Base-by-base conservation (phyloP, 805 yeast species). In the Yamadazyma tumulicola region DNA sequence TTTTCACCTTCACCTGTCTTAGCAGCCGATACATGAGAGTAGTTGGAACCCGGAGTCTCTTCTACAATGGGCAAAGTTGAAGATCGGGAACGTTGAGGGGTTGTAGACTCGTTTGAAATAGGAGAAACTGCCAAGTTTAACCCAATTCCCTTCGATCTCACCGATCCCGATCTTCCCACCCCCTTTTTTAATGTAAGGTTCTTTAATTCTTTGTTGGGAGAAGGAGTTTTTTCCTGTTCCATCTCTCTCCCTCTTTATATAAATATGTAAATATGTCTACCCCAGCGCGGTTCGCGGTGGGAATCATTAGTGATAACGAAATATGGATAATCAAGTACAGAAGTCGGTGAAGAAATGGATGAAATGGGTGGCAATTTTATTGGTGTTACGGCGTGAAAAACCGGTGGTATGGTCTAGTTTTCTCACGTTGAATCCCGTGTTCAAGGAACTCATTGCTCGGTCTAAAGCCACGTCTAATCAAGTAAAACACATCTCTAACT, bases 71-170 rank as follows among this genome's bases (percentile, higher is more conserved):
- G n/a, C n/a, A n/a, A n/a, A n/a, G n/a, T n/a, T n/a, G n/a, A n/a
- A 3, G 23, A 25, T 23, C 33, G 16, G 12, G 35, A 33, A 27
- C 32, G 6, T 19, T 16, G 32, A 12, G 15, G 12, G 18, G 15
- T 33, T 26, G 5, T 6, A 7, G 33, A 28, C 14, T 37, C 29
- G 11, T n/a, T 24, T 11, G 45, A 14, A 12, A 46, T 38, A 5
- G 64, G 64, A 2, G 59, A 51, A 11, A 58, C 56, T 3, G 63
- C 66, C 17, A 57, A 35, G 35, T 58, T 57, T 17, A 64, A 41
- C 31, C 55, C 55, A 23, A 64, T 56, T 2, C 69, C 69, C 26
- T 55, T 55, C 14, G 52, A 32, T 35, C 61, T 48, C 4, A 33
- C 32, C 10, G 39, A 37, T 11, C 26, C 30, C 13, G 37, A 34